Conservation (phyloP, 495 filamentous ascomycete genomes). For the Xylaria sp. region DNA sequence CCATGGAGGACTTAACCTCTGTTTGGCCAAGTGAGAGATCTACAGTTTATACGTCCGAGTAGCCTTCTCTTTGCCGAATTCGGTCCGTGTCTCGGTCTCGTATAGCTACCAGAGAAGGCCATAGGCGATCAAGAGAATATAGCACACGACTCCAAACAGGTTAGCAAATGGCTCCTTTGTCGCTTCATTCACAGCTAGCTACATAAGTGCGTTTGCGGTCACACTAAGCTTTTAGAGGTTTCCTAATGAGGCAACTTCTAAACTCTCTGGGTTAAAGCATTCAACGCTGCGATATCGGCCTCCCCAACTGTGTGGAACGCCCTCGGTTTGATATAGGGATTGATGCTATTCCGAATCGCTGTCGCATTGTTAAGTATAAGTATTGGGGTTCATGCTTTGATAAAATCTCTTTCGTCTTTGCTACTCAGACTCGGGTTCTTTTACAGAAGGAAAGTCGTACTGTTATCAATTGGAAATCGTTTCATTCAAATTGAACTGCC, state of each 20-base stretch:
- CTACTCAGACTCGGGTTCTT: too few relatives aligned
- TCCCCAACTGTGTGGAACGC: neutral
- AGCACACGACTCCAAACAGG: too few relatives aligned
- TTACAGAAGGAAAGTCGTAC: neutral
- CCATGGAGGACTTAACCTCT: too few relatives aligned
- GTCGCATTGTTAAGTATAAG: neutral
- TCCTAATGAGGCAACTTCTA: constrained; percentile 16
- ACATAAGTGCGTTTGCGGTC: too few relatives aligned
- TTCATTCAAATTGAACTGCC: neutral
- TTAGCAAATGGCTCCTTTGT: too few relatives aligned
- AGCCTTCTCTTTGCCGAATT: too few relatives aligned
- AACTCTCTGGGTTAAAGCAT: neutral
- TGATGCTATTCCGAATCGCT: constrained; percentile 5
- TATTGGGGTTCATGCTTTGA: neutral
- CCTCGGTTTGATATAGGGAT: neutral
- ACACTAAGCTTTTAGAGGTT: neutral
- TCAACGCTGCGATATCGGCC: constrained; percentile 17
- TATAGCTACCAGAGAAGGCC: too few relatives aligned
- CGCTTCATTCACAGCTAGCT: too few relatives aligned
- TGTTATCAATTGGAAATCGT: neutral
- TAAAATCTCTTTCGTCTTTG: neutral
- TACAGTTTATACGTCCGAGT: too few relatives aligned
- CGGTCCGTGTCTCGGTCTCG: too few relatives aligned
- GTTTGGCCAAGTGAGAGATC: too few relatives aligned
- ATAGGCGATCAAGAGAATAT: too few relatives aligned